Evolutionary conservation across 2,329 filamentous ascomycete genomes (phyloP).

Genomic region (Microdochium trichocladiopsis): DNA sequence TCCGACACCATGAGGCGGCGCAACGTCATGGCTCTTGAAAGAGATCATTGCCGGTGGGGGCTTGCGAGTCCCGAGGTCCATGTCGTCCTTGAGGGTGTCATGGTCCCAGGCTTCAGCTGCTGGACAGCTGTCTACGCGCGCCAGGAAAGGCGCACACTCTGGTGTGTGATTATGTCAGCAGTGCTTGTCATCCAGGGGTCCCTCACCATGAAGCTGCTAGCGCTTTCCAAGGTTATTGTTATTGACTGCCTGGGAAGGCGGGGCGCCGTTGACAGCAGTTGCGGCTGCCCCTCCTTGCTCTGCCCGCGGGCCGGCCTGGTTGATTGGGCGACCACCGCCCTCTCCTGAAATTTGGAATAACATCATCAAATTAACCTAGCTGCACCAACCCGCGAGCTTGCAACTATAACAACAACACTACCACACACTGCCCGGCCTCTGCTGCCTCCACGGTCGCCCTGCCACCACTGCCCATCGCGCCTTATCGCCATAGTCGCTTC

Average conservation of each 20-base stretch:
- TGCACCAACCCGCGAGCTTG: neutral
- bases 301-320: neutral
- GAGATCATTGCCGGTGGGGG: no score
- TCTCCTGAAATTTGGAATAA: neutral
- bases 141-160: no score
- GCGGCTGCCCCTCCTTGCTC: neutral
- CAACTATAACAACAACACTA: no score
- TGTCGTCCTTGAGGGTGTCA: no score
- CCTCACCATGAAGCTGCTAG: neutral
- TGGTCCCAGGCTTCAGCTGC: no score
- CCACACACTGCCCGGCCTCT: slow-evolving; percentile 4
- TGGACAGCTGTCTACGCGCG: no score
- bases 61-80: no score
- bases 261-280: neutral
- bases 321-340: neutral
- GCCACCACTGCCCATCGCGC: neutral
- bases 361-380: neutral
- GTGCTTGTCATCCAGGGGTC: neutral
- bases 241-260: neutral
- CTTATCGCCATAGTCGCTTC: neutral
- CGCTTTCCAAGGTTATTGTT: neutral
- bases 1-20: no score
- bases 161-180: neutral
- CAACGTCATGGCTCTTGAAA: no score
- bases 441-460: neutral